Percentiles rank a stretch among this genome's conserved stretches.
phyloP scores from a whole-genome alignment of 1,284 basidiomycete species.

The Moesziomyces sp. region DNA sequence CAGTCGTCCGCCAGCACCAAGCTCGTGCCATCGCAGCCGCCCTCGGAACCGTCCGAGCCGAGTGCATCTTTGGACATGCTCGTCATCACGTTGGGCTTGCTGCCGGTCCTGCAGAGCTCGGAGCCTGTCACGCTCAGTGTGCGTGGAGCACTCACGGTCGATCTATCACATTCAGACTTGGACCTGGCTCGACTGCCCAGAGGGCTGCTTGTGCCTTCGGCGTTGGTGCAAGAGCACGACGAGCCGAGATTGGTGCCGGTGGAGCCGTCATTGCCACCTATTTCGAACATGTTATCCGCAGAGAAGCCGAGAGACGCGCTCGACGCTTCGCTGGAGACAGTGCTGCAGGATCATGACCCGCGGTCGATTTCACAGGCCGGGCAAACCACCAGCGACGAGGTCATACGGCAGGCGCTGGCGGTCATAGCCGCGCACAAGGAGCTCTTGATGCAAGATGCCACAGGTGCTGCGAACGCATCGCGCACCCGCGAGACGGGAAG shows the following conservation, averaged over 20 bases:
- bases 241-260: neutral
- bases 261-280: neutral
- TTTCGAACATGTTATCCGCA: too few species aligned
- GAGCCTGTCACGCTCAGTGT: slow-evolving; percentile 17
- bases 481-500: neutral
- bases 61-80: slow-evolving; percentile 9
- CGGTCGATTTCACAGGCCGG: neutral
- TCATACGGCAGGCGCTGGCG: slow-evolving; percentile 27
- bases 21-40: slow-evolving; percentile 6
- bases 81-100: slow-evolving; percentile 19
- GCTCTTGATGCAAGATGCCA: neutral
- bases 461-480: neutral
- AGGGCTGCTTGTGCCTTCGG: slow-evolving; percentile 10
- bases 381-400: slow-evolving; percentile 8
- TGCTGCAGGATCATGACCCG: neutral
- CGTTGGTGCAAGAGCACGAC: slow-evolving; percentile 5
- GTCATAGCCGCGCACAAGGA: slow-evolving; percentile 35
- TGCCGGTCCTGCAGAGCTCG: slow-evolving; percentile 27
- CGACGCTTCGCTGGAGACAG: slow-evolving; percentile 29
- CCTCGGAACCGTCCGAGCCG: slow-evolving; percentile 17
- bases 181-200: slow-evolving; percentile 7
- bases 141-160: slow-evolving; percentile 7
- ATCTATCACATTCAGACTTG: neutral
- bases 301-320: slow-evolving; percentile 13
- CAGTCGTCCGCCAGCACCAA: slow-evolving; percentile 26